phyloP scores from a whole-genome alignment of 1,284 basidiomycete species.

The Ganoderma lingzhi region DNA sequence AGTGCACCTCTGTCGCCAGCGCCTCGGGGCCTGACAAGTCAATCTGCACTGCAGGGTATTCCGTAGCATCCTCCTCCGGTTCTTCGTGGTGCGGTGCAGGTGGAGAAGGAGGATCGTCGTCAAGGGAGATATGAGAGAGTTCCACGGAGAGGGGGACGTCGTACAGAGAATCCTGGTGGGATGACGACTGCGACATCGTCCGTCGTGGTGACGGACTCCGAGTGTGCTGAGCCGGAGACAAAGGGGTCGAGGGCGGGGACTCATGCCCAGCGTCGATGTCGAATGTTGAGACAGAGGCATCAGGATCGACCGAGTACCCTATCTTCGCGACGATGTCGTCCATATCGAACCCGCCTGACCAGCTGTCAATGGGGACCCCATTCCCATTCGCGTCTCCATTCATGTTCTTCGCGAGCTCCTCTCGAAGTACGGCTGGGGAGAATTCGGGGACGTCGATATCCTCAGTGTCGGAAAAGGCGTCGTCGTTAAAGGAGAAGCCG shows the following conservation, averaged over 20 bases:
- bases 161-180: slow-evolving; percentile 40
- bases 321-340: slow-evolving; percentile 36
- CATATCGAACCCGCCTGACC: slow-evolving; percentile 30
- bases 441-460: slow-evolving; percentile 57
- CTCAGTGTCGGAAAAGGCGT: slow-evolving; percentile 71
- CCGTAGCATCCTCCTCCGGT: slow-evolving; percentile 21
- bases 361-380: slow-evolving; percentile 12
- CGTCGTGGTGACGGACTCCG: slow-evolving; percentile 7
- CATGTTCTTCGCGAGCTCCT: slow-evolving; percentile 62
- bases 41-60: slow-evolving; percentile 56
- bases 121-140: slow-evolving; percentile 55
- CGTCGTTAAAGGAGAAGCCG: slow-evolving; percentile 57
- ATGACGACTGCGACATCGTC: slow-evolving; percentile 31
- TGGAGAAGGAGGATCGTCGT: slow-evolving; percentile 30
- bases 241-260: slow-evolving; percentile 35
- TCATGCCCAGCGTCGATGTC: slow-evolving; percentile 50
- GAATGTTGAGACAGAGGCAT: slow-evolving; percentile 66
- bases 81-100: slow-evolving; percentile 29
- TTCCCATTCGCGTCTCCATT: slow-evolving; percentile 19
- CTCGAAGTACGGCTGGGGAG: slow-evolving; percentile 62
- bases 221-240: slow-evolving; percentile 18
- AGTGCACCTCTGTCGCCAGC: slow-evolving; percentile 35
- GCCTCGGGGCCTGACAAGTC: slow-evolving; percentile 50
- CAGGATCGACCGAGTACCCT: slow-evolving; percentile 47
- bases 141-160: slow-evolving; percentile 46